Percentiles rank a stretch among this genome's conserved stretches.
Evolutionary conservation across 139 green algal species (phyloP).

Genomic region (Coelastrella sp.): DNA sequence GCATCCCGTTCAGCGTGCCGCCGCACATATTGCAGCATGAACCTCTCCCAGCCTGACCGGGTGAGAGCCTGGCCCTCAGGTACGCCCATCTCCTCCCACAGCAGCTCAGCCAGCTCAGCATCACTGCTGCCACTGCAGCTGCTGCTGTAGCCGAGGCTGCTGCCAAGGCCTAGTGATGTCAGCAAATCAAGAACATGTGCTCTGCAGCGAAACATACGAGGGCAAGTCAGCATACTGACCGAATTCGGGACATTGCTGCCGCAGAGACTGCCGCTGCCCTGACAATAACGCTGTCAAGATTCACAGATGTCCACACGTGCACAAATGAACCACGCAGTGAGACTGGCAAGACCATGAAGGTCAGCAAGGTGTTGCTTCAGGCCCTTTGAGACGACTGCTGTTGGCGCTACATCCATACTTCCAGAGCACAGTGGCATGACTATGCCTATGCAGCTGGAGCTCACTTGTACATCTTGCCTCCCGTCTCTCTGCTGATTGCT

Average conservation of each 20-base stretch:
- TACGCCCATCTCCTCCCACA: conserved; percentile 74
- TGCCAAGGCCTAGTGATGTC: conserved; percentile 22
- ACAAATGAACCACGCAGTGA: no score
- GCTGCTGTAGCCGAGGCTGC: neutral
- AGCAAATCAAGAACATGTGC: conserved; percentile 50
- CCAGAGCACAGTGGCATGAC: neutral
- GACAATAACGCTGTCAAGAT: no score
- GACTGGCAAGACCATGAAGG: no score
- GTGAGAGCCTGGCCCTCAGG: conserved; percentile 38
- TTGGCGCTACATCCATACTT: no score
- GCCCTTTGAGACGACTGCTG: no score
- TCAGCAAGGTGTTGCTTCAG: no score
- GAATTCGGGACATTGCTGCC: no score
- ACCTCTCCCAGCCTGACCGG: conserved; percentile 65
- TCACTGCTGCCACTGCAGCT: conserved; percentile 23
- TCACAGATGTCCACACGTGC: no score
- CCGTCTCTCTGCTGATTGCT: conserved; percentile 52
- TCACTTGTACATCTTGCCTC: conserved; percentile 50
- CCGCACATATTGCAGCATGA: conserved; percentile 79
- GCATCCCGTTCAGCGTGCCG: conserved; percentile 67
- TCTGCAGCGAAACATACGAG: conserved; percentile 13
- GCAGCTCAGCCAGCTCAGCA: conserved; percentile 39
- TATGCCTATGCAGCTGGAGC: neutral
- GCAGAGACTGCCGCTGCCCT: no score
- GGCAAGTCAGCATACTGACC: no score